A percentile compares a stretch with the other conserved stretches of the same genome.
Conservation (phyloP, 129 eudicot species). For the Rutidosis leptorrhynchoides region DNA sequence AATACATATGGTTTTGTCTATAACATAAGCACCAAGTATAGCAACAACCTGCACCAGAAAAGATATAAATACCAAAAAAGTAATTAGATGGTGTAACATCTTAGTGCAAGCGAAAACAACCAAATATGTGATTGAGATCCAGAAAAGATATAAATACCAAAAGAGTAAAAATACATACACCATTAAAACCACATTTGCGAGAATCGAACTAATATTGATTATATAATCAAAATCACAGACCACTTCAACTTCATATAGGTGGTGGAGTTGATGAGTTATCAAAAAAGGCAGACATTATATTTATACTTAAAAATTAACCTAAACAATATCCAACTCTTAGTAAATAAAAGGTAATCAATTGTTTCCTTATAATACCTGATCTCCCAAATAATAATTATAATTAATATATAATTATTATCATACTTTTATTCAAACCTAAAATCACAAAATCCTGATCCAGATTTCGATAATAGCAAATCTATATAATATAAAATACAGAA, state of each 20-base stretch:
- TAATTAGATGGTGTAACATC: not conserved
- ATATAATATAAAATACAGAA: not conserved
- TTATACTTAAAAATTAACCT: not conserved
- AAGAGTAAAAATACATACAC: too few species aligned
- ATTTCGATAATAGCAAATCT: slow-evolving; percentile 17
- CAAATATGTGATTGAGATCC: not conserved
- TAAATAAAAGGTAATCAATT: too few species aligned
- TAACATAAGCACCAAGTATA: not conserved
- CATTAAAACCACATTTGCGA: not conserved
- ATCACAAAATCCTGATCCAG: slow-evolving; percentile 10
- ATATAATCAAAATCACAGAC: not conserved
- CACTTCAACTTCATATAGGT: not conserved
- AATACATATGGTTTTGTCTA: not conserved
- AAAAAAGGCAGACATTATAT: not conserved
- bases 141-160: not conserved
- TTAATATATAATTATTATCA: not conserved
- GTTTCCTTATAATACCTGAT: not conserved
- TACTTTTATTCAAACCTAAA: slow-evolving; percentile 7
- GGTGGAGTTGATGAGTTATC: not conserved
- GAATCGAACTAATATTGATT: not conserved
- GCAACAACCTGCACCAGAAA: not conserved
- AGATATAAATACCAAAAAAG: not conserved
- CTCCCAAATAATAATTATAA: too few species aligned
- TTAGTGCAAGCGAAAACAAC: not conserved
- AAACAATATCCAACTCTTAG: not conserved